phyloP scores from a whole-genome alignment of 2,329 filamentous ascomycete genomes.

The Akanthomyces dipterigenus region DNA sequence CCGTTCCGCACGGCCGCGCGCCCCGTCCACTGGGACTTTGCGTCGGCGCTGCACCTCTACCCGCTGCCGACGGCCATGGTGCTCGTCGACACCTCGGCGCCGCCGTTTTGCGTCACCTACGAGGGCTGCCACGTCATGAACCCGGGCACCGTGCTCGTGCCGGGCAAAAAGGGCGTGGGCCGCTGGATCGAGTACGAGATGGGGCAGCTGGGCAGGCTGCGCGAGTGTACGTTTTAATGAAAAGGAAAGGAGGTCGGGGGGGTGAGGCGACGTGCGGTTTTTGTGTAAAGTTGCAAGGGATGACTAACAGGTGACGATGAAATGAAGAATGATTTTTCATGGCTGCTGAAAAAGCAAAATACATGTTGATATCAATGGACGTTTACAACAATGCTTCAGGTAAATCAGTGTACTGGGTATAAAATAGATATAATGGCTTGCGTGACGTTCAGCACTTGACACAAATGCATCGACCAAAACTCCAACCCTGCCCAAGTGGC shows the following conservation, averaged over 20 bases:
- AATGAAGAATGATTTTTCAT: not conserved
- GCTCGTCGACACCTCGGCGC: slow-evolving; percentile 73
- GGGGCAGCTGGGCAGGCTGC: slow-evolving; percentile 53
- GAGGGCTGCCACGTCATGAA: slow-evolving; percentile 97
- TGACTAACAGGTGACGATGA: not conserved
- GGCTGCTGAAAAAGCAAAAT: not conserved
- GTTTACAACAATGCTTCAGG: not conserved
- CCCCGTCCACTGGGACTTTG: slow-evolving; percentile 87
- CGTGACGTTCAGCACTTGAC: not conserved
- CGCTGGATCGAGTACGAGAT: slow-evolving; percentile 87
- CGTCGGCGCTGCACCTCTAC: slow-evolving; percentile 70
- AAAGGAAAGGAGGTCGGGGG: too few relatives aligned
- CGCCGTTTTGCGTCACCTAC: slow-evolving; percentile 82
- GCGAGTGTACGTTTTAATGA: slow-evolving; percentile 54
- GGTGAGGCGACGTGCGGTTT: too few relatives aligned
- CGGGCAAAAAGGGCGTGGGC: slow-evolving; percentile 60
- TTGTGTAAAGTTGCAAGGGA: not conserved
- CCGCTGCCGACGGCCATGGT: slow-evolving; percentile 80
- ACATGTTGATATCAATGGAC: not conserved
- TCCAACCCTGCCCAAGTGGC: too few relatives aligned
- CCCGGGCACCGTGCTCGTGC: slow-evolving; percentile 68
- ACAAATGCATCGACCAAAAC: not conserved
- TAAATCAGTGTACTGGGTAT: not conserved
- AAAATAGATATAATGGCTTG: not conserved
- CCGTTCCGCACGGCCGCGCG: slow-evolving; percentile 76